These are phyloP conservation scores for Salix koriyanagi DNA, from an alignment of 345 rosid species.

Conservation along the genomic window DNA sequence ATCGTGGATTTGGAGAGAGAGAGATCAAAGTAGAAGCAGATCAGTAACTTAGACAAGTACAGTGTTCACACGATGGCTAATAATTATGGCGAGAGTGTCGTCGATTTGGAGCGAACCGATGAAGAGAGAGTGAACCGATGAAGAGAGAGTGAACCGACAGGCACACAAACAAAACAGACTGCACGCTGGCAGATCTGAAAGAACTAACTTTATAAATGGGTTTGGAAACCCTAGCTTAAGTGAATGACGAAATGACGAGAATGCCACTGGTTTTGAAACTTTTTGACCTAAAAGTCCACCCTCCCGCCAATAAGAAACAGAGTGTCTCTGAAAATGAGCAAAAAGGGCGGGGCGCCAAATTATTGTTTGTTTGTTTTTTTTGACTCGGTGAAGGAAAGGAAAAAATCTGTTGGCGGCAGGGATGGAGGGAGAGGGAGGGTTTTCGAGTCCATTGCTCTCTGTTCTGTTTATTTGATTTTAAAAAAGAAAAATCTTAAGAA, in stretches of 20 bases:
- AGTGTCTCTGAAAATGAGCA: constrained; percentile 9
- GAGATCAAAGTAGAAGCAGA: not conserved
- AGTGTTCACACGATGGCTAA: not conserved
- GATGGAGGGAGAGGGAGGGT: not conserved
- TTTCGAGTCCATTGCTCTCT: not conserved
- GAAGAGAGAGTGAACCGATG: not conserved
- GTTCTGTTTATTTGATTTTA: not conserved
- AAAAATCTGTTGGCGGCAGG: not conserved
- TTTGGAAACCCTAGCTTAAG: constrained; percentile 28
- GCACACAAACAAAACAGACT: not conserved
- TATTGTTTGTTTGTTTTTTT: not conserved
- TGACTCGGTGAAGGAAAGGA: not conserved
- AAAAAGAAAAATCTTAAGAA: too few species aligned
- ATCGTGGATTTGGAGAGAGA: not conserved
- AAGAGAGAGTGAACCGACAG: not conserved
- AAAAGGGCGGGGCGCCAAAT: constrained; percentile 6
- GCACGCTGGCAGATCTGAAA: constrained; percentile 6
- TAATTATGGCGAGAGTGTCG: not conserved
- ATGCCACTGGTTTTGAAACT: not conserved
- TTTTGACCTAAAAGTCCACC: not conserved
- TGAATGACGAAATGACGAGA: not conserved
- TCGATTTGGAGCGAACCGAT: not conserved
- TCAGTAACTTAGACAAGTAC: not conserved
- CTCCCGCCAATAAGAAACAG: not conserved
- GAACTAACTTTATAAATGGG: constrained; percentile 25